phyloP scores from a whole-genome alignment of 257 asterid species.

The Lycium ferocissimum region DNA sequence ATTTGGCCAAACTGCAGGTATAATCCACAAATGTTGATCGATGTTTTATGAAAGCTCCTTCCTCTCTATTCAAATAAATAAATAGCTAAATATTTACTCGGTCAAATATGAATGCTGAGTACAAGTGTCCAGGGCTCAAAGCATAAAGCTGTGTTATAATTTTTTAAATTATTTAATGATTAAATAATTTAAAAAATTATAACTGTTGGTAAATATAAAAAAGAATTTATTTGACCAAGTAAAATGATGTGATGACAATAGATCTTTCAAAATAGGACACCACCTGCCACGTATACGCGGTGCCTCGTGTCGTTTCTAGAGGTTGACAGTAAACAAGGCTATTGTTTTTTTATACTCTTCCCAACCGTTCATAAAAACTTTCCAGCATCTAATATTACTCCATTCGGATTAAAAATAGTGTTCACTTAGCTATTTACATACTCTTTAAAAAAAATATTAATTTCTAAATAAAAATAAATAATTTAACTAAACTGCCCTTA shows the following conservation, averaged over 20 bases:
- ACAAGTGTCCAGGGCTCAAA: background rate
- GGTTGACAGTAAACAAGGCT: background rate
- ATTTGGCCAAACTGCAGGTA: background rate
- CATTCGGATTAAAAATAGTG: no score
- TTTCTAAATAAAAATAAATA: no score
- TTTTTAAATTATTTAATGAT: no score
- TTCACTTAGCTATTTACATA: no score
- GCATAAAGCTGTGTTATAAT: background rate
- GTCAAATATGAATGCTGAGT: background rate
- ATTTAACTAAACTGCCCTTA: no score
- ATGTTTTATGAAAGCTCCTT: background rate
- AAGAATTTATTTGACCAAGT: background rate
- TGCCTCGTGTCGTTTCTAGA: background rate
- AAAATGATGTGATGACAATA: background rate
- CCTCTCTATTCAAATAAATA: background rate
- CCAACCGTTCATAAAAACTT: background rate
- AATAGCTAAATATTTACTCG: background rate
- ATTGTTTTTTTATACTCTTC: background rate
- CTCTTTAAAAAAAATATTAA: no score
- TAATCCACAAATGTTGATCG: background rate
- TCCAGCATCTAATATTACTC: no score
- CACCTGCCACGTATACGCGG: background rate
- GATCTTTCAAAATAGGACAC: background rate
- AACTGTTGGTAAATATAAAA: background rate
- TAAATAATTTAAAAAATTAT: background rate